These are phyloP conservation scores for Eucalyptus erythrocorys DNA, from an alignment of 345 rosid species.

Conservation along the genomic window DNA sequence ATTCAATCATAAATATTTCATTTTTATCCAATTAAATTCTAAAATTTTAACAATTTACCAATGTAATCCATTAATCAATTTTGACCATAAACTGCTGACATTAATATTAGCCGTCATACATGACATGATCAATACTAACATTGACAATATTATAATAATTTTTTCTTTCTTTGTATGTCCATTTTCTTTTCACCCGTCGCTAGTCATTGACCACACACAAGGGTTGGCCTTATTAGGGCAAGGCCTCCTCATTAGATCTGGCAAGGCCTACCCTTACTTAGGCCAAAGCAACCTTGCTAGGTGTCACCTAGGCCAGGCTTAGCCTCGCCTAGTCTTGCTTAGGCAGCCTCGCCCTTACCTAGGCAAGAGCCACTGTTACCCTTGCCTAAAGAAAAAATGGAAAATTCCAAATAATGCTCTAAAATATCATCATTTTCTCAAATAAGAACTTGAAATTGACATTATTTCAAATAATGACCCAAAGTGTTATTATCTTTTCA, in stretches of 20 bases:
- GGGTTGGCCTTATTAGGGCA: neutral
- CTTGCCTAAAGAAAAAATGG: too few species aligned
- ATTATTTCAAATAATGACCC: accelerated
- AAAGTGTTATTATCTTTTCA: accelerated
- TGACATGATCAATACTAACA: accelerated
- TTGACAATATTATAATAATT: too few species aligned
- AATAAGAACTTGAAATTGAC: too few species aligned
- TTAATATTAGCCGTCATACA: accelerated
- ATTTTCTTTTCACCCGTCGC: accelerated
- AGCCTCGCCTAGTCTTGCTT: neutral
- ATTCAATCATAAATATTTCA: too few species aligned
- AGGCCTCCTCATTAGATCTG: neutral
- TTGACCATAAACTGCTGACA: accelerated
- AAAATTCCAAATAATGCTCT: too few species aligned
- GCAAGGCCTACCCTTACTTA: neutral
- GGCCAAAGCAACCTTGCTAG: neutral
- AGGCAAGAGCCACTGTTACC: too few species aligned
- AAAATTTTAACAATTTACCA: too few species aligned
- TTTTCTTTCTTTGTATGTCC: too few species aligned
- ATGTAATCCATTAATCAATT: too few species aligned
- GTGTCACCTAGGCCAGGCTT: too few species aligned
- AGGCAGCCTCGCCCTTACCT: too few species aligned
- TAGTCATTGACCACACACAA: accelerated
- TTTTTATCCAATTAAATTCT: too few species aligned
- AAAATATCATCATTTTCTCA: accelerated